These are phyloP conservation scores for Apiotrichum gamsii DNA, from an alignment of 1,284 basidiomycete species.

Conservation along the genomic window DNA sequence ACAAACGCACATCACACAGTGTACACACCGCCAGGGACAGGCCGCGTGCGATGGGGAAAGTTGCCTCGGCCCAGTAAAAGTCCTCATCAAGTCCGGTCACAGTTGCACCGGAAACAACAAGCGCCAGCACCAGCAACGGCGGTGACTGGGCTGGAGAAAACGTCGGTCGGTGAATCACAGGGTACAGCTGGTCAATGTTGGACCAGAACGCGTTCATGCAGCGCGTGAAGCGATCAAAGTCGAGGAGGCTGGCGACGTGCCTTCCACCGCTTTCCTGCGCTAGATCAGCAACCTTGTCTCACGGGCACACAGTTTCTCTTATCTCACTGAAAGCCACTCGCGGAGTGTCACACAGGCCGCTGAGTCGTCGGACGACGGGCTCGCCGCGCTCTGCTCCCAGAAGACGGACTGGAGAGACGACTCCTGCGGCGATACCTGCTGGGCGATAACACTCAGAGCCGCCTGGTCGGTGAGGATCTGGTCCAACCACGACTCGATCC, in stretches of 20 bases:
- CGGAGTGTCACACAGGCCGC: background rate
- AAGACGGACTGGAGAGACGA: background rate
- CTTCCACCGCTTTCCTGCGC: background rate
- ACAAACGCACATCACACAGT: background rate
- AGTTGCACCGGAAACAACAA: slow-evolving; percentile 2
- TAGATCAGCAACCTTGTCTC: background rate
- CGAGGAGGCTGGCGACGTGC: background rate
- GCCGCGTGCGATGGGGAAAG: background rate
- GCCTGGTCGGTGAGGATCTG: slow-evolving; percentile 9
- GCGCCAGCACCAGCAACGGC: slow-evolving; percentile 1
- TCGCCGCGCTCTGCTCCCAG: background rate
- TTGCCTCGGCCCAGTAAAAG: background rate
- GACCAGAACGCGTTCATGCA: slow-evolving; percentile 1
- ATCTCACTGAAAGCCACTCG: slow-evolving; percentile 2
- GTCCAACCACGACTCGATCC: slow-evolving; percentile 11
- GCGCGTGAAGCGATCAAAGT: background rate
- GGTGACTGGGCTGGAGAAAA: background rate
- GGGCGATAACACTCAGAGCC: background rate
- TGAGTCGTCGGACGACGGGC: background rate
- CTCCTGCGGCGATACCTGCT: background rate
- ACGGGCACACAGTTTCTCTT: background rate
- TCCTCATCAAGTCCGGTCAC: slow-evolving; percentile 2
- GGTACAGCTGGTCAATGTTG: slow-evolving; percentile 1
- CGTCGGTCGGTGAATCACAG: slow-evolving; percentile 5
- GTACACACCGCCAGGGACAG: slow-evolving; percentile 1